A percentile compares a stretch with the other conserved stretches of the same genome.
These are phyloP conservation scores for Suhomyces yuchorum DNA, from an alignment of 1,139 yeast species.

Conservation along the genomic window DNA sequence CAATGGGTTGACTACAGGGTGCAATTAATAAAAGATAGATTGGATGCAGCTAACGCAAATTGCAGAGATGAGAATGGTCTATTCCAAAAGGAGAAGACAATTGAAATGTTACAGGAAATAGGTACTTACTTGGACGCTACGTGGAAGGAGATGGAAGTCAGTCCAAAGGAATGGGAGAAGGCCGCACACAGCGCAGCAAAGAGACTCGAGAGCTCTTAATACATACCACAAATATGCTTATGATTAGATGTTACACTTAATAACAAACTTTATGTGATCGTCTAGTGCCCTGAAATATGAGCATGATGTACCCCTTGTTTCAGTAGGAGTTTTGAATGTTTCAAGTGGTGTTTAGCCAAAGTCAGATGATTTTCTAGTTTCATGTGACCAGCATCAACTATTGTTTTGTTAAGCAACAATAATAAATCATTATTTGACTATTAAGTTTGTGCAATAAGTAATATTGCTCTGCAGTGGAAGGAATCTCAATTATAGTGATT, in stretches of 20 bases:
- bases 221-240: no score
- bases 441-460: no score
- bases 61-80: not conserved
- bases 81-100: conserved; percentile 10
- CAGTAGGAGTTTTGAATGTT: no score
- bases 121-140: conserved; percentile 43
- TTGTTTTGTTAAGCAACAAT: no score
- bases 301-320: no score
- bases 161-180: conserved; percentile 17
- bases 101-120: conserved; percentile 37
- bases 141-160: conserved; percentile 50
- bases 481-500: no score
- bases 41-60: not conserved
- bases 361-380: no score
- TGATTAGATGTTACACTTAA: not conserved
- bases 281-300: no score
- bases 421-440: no score
- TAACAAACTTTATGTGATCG: not conserved
- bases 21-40: not conserved
- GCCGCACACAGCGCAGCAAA: not conserved
- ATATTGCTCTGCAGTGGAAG: no score
- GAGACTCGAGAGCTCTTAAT: not conserved
- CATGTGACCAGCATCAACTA: no score
- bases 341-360: no score
- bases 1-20: not conserved